Percentiles rank a stretch among this genome's conserved stretches.
phyloP scores from a whole-genome alignment of 768 basidiomycete species.

The Xerocomellus dryophilus region DNA sequence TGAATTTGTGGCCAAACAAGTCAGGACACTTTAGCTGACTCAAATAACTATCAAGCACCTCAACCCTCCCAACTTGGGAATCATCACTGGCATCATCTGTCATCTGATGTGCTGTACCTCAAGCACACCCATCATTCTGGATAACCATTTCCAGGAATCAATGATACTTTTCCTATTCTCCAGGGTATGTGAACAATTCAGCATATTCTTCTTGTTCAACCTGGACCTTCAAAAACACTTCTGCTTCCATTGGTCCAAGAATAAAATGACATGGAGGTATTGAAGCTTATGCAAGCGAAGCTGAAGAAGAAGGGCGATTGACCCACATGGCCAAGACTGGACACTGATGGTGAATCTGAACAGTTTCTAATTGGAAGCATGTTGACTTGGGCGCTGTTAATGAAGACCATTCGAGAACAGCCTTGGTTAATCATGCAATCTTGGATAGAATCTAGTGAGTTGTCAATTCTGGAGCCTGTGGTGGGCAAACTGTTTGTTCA shows the following conservation, averaged over 20 bases:
- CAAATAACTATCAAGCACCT: neutral
- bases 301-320: neutral
- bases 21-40: neutral
- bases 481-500: no score
- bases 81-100: slow-evolving; percentile 6
- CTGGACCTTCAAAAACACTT: neutral
- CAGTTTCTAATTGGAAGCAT: no score
- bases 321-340: no score
- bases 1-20: neutral
- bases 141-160: slow-evolving; percentile 8
- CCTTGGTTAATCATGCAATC: no score
- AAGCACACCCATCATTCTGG: slow-evolving; percentile 7
- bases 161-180: slow-evolving; percentile 8
- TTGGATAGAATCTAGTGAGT: no score
- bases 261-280: neutral
- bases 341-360: no score
- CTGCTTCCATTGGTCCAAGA: neutral
- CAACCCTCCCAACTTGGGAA: slow-evolving; percentile 3
- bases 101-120: slow-evolving; percentile 3
- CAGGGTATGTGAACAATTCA: neutral
- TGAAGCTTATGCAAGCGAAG: neutral
- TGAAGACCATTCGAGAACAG: no score
- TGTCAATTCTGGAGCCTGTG: no score
- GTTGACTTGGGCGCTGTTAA: no score
- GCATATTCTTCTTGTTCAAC: slow-evolving; percentile 9